Base-by-base conservation (phyloP, 169 alveolate genomes). In the Theileria luwenshuni region DNA sequence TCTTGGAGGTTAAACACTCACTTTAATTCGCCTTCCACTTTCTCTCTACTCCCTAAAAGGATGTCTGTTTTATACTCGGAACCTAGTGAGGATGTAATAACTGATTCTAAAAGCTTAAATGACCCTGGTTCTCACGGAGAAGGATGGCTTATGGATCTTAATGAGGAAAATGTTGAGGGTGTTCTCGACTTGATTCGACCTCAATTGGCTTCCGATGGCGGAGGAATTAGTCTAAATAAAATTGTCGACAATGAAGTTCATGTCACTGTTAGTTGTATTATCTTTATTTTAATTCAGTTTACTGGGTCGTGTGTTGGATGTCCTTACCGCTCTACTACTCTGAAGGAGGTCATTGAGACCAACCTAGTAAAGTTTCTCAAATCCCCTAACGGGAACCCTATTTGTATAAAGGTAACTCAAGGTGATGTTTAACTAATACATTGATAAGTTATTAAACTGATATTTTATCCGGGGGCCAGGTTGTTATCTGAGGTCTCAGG, bases 381-480 rank as follows among this genome's bases (percentile, higher is more conserved):
- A 48, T 47, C 83, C 32, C 63, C 72, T 28, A 77, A 64, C 35
- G 85, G 72, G 21, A 70, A 81, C 42, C 92, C 84, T 41, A 88
- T 90, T 51, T 80, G 77, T 30, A 92, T 90, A 27, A 86, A 88
- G 48, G 75, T 88, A 23, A 85, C 71, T 28, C 85, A 88, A 35
- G 85, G 68, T 62, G 69, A 76, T 72, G 49, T 63, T 17, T 56
- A 47, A 35, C 41, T 70, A 49, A 25, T 21, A 49, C 3, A 49
- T 8, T 25, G 63, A 33, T 54, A 54, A 25, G 33, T 54, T 12
- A 30, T 58, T 86, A 90, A 28, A 90, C 90, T 15, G 87, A 70
- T 23, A 91, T 77, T 62, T 91, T 85, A 43, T 90, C 94, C 1
- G 95, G 95, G 1, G 95, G 95, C 95, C 95, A 91, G 27, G 84